phyloP scores from a whole-genome alignment of 2,329 filamentous ascomycete genomes.

The Elsinoe ampelina region DNA sequence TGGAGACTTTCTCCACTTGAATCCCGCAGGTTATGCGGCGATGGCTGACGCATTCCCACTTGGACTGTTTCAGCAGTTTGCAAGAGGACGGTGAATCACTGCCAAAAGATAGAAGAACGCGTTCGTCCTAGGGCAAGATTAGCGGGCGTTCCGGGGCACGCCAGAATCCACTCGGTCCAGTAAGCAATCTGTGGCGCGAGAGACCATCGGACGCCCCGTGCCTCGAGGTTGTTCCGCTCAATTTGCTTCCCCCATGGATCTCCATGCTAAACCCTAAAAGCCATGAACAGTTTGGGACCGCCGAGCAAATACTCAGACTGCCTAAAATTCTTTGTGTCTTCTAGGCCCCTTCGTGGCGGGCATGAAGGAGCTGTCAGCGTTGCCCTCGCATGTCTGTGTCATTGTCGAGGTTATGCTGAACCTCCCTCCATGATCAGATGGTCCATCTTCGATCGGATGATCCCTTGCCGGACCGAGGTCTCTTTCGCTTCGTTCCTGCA shows the following conservation, averaged over 20 bases:
- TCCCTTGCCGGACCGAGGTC: neutral
- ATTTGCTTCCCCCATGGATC: neutral
- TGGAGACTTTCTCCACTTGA: constrained; percentile 59
- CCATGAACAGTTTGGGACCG: neutral
- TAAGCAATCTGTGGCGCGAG: neutral
- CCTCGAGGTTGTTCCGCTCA: neutral
- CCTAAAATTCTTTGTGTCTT: neutral
- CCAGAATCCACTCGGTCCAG: neutral
- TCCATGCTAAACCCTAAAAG: neutral
- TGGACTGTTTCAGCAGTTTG: constrained; percentile 38
- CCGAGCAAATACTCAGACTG: constrained; percentile 10
- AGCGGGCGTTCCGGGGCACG: neutral
- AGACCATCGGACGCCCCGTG: neutral
- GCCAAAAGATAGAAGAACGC: neutral
- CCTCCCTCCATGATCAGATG: too few species aligned
- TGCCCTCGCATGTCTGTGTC: neutral
- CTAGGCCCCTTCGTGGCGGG: constrained; percentile 3
- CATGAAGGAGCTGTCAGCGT: neutral
- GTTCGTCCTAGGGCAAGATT: neutral
- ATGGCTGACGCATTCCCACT: constrained; percentile 52
- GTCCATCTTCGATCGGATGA: too few species aligned
- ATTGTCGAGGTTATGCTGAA: too few species aligned
- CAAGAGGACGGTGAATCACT: constrained; percentile 19
- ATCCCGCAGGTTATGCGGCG: constrained; percentile 48
- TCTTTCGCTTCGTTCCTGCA: neutral